A percentile compares a stretch with the other conserved stretches of the same genome.
Conservation (phyloP, 2,329 filamentous ascomycete genomes). For the Raffaelea albimanens region DNA sequence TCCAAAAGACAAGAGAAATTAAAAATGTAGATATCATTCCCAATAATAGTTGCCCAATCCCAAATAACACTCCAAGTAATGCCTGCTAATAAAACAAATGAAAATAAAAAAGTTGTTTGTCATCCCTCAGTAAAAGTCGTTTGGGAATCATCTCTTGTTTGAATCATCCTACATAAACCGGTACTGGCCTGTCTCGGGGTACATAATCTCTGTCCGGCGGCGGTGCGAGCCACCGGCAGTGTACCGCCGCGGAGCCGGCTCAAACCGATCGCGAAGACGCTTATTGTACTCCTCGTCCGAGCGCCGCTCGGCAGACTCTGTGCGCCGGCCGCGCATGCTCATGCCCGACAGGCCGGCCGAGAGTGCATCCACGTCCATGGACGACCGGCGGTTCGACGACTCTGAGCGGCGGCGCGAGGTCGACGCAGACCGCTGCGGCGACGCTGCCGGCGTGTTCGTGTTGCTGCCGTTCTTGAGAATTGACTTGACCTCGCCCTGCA, state of each 20-base stretch:
- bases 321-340: slow-evolving; percentile 6
- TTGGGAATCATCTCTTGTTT: no score
- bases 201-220: slow-evolving; percentile 17
- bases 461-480: slow-evolving; percentile 20
- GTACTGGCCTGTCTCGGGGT: slow-evolving; percentile 12
- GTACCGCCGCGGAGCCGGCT: slow-evolving; percentile 11
- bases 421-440: neutral
- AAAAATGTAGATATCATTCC: no score
- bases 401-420: neutral
- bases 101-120: neutral
- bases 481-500: slow-evolving; percentile 17
- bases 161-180: no score
- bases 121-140: slow-evolving; percentile 8
- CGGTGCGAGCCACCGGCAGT: slow-evolving; percentile 11
- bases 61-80: no score
- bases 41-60: no score
- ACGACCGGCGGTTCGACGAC: neutral
- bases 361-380: slow-evolving; percentile 4
- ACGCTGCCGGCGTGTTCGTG: slow-evolving; percentile 1
- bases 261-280: slow-evolving; percentile 16
- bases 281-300: slow-evolving; percentile 8
- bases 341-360: slow-evolving; percentile 6
- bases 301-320: slow-evolving; percentile 6
- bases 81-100: no score
- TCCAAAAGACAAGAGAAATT: no score